phyloP scores from a whole-genome alignment of 2,329 filamentous ascomycete species.

The Colletotrichum eremochloae region DNA sequence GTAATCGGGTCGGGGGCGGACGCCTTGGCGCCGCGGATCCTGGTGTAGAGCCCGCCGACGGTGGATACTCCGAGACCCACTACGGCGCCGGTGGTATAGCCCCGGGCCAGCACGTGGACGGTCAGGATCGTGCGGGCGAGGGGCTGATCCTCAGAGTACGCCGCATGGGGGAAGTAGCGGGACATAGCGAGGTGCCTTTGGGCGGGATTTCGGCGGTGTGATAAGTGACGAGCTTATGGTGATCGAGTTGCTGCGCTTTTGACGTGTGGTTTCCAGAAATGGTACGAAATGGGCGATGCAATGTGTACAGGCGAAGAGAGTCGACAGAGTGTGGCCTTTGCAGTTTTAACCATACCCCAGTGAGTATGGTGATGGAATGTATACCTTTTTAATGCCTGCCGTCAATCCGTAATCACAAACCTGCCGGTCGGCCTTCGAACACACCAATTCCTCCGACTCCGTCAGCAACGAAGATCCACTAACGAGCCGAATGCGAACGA shows the following conservation, averaged over 20 bases:
- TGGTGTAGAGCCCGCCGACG: conserved; percentile 49
- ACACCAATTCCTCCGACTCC: conserved; percentile 21
- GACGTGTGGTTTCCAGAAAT: not conserved
- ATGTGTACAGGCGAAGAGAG: not conserved
- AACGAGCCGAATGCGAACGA: conserved; percentile 30
- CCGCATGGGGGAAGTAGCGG: conserved; percentile 66
- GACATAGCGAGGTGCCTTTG: conserved; percentile 58
- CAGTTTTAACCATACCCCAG: not conserved
- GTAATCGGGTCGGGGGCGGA: not conserved
- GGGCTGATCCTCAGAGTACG: conserved; percentile 75
- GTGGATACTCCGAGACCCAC: conserved; percentile 58
- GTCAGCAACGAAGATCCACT: conserved; percentile 25
- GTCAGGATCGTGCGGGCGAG: conserved; percentile 67
- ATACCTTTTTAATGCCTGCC: not conserved
- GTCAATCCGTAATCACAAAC: not conserved
- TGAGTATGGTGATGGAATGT: no score
- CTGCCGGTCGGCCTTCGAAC: conserved; percentile 5
- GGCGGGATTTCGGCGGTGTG: not conserved
- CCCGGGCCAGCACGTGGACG: conserved; percentile 70
- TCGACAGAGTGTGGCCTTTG: not conserved
- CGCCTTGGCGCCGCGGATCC: conserved; percentile 42
- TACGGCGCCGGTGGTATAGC: conserved; percentile 65
- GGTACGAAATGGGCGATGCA: not conserved
- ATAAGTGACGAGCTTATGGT: not conserved
- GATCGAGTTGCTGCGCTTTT: not conserved